These are phyloP conservation scores for Diaporthe helianthi DNA, from an alignment of 2,329 filamentous ascomycete genomes.

Conservation along the genomic window DNA sequence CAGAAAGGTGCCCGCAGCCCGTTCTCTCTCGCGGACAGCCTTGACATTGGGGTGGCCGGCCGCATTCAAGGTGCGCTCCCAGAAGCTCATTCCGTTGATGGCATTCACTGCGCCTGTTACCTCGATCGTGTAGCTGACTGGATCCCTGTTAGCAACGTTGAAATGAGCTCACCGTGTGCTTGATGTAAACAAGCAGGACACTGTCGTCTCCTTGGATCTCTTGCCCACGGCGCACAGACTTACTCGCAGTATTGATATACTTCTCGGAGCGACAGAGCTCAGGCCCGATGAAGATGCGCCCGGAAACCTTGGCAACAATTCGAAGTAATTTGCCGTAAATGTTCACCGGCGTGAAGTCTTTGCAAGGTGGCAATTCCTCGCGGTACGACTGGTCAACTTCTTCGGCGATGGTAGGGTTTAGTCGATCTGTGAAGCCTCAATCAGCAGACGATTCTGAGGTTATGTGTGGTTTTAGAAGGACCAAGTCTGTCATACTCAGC, in stretches of 20 bases:
- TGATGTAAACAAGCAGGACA: not conserved
- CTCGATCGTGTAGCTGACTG: slow-evolving; percentile 53
- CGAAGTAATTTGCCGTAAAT: slow-evolving; percentile 51
- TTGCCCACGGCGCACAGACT: not conserved
- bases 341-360: slow-evolving; percentile 51
- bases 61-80: slow-evolving; percentile 45
- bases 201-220: not conserved
- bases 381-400: slow-evolving; percentile 47
- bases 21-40: slow-evolving; percentile 42
- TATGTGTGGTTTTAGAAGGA: not conserved
- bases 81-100: slow-evolving; percentile 41
- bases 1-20: slow-evolving; percentile 46
- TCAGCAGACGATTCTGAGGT: not conserved
- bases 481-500: slow-evolving; percentile 21
- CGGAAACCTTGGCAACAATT: slow-evolving; percentile 55
- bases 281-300: slow-evolving; percentile 55
- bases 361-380: slow-evolving; percentile 45
- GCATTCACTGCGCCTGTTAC: slow-evolving; percentile 46
- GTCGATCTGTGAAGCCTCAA: slow-evolving; percentile 37
- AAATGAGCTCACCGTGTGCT: not conserved
- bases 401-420: slow-evolving; percentile 48
- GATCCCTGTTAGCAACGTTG: not conserved
- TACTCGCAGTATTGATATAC: slow-evolving; percentile 52
- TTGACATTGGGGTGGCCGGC: slow-evolving; percentile 45
- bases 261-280: slow-evolving; percentile 53